These are phyloP conservation scores for Tylopilus rubrobrunneus DNA, from an alignment of 768 basidiomycete genomes.

Conservation along the genomic window DNA sequence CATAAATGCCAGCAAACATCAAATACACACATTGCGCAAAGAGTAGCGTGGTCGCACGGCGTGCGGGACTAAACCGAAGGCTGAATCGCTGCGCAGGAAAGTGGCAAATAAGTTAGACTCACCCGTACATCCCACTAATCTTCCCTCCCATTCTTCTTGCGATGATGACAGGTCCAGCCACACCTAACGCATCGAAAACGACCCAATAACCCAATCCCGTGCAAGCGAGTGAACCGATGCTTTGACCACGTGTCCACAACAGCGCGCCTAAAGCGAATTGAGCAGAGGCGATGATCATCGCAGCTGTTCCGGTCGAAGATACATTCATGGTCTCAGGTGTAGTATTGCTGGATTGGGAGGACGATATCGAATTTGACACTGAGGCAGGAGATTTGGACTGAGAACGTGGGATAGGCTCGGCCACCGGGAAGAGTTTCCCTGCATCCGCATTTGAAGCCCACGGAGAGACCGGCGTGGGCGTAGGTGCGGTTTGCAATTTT, in stretches of 20 bases:
- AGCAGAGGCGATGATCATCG: conserved; percentile 23
- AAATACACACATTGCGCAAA: conserved; percentile 94
- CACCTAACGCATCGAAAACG: conserved; percentile 89
- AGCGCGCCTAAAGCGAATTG: conserved; percentile 68
- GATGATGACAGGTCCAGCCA: conserved; percentile 40
- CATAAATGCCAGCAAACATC: conserved; percentile 91
- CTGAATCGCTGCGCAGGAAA: neutral
- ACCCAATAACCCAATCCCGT: conserved; percentile 96
- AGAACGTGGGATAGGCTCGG: conserved; percentile 19
- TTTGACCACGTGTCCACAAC: conserved; percentile 89
- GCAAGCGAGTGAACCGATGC: conserved; percentile 77
- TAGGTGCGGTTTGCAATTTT: conserved; percentile 55
- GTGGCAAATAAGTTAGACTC: conserved; percentile 35
- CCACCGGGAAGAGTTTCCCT: neutral
- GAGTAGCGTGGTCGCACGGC: conserved; percentile 64
- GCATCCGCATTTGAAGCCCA: conserved; percentile 55
- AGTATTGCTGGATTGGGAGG: neutral
- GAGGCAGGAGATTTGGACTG: conserved; percentile 23
- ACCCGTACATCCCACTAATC: conserved; percentile 54
- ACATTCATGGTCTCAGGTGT: conserved; percentile 7
- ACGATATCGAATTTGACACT: conserved; percentile 8
- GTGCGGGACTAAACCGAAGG: conserved; percentile 46
- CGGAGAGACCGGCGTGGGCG: conserved; percentile 59
- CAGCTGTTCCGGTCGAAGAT: conserved; percentile 21
- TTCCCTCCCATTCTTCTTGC: conserved; percentile 36